A percentile compares a stretch with the other conserved stretches of the same genome.
These are phyloP conservation scores for Ceratobasidium theobromae DNA, from an alignment of 1,284 basidiomycete genomes.

Conservation along the genomic window DNA sequence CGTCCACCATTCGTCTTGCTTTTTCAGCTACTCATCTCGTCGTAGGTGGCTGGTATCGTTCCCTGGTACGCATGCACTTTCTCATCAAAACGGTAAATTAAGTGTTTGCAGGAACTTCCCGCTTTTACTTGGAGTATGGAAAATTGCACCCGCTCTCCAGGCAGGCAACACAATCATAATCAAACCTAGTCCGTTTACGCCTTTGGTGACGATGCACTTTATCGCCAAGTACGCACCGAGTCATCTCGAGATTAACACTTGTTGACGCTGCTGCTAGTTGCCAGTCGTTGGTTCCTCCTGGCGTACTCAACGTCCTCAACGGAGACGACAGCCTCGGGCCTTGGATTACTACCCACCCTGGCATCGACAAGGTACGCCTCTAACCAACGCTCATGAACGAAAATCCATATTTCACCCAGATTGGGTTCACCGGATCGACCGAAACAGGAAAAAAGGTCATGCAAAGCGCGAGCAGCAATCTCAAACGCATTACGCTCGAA, in stretches of 20 bases:
- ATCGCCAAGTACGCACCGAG: slow-evolving; percentile 7
- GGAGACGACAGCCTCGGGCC: slow-evolving; percentile 24
- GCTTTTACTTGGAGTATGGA: slow-evolving; percentile 13
- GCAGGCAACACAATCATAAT: slow-evolving; percentile 25
- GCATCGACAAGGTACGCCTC: slow-evolving; percentile 14
- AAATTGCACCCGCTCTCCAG: slow-evolving; percentile 24
- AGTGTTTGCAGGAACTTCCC: slow-evolving; percentile 11
- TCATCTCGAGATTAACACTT: not conserved
- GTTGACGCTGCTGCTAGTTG: not conserved
- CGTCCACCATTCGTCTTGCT: not conserved
- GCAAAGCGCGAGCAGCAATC: slow-evolving; percentile 27
- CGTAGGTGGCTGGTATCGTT: slow-evolving; percentile 4
- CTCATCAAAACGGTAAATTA: not conserved
- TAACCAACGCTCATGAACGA: not conserved
- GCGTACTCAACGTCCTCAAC: slow-evolving; percentile 24
- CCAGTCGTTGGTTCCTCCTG: slow-evolving; percentile 18
- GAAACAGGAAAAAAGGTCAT: slow-evolving; percentile 23
- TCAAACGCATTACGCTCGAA: slow-evolving; percentile 25
- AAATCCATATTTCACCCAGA: not conserved
- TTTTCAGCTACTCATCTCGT: not conserved
- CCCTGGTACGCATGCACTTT: not conserved
- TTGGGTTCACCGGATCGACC: slow-evolving; percentile 22
- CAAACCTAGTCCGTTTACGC: slow-evolving; percentile 27
- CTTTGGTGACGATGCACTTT: slow-evolving; percentile 17
- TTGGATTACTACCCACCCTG: slow-evolving; percentile 1